Evolutionary conservation across 192 early-diverging fungal genomes (phyloP), one percentile per base, ranked within the genome.

Genomic region (Funneliformis geosporum): DNA sequence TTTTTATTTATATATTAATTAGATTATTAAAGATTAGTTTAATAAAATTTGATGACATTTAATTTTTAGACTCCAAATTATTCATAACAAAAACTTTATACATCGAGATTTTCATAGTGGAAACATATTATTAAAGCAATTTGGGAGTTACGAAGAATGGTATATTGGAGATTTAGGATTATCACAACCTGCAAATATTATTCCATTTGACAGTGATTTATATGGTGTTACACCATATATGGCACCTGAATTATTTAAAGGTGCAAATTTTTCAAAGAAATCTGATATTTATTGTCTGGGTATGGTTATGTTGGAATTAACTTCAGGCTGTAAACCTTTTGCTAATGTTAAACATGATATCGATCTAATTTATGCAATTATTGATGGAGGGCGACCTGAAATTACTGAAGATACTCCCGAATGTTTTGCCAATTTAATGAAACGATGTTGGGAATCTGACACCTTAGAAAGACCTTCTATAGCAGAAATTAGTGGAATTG

Each of bases 101-200:
- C 73, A 75, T 55, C 38, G 73, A 18, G 55, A 75, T 60, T n/a
- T 75, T 33, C 73, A 75, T 27, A 27, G 39, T 33, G 73, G 73
- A 50, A 75, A 75, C 23, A 75, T 75, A 39, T 40, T 70, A 39
- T 40, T 18, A 18, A 70, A 11, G 14, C 39, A 33, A 9, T 9
- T 43, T 8, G 28, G n/a, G 2, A 33, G n/a, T n/a, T 27, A 33
- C 25, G 33, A 10, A 2, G 18, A 16, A 6, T 55, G 50, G 50
- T 0, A 55, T 0, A 55, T 55, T 55, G 50, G 50, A 55, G 50
- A 55, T 55, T 5, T 55, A 33, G 68, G 68, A n/a, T 42, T 70
- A 55, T 55, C 50, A 21, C 50, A 55, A 16, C 50, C 18, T 55
- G 50, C 18, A n/a, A 55, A 18, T 55, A 16, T 3, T 55, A 18